Base-by-base conservation (phyloP, 2,329 filamentous ascomycete genomes). In the Arachnomyces sp. region DNA sequence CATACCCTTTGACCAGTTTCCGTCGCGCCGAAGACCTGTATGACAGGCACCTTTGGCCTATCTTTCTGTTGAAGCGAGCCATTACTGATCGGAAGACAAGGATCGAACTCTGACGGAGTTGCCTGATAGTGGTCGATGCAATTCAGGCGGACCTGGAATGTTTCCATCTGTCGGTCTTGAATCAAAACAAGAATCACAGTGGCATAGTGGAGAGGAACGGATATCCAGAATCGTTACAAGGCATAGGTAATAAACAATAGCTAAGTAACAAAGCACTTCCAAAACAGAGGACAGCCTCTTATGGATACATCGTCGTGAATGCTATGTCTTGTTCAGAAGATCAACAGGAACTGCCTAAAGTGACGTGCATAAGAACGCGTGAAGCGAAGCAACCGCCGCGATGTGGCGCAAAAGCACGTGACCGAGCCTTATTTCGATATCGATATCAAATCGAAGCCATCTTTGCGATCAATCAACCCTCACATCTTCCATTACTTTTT, bases 1-100 rank as follows among this genome's bases (percentile, higher is more conserved):
- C 92, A 95, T 12, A 95, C 87, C 58, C 93, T 95, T 65, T 96
- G 89, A 0, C 92, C 92, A 0, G 87, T 92, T 60, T 94, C 87
- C 1, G 90, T 95, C 3, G 88, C 82, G 1, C 92, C 92, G 64
- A 96, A 98, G 8, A 93, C 77, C 49, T 92, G 80, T 44, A 98
- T 80, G 8, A 96, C 78, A 0, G 92, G 90, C 0, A 96, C 80
- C 48, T 80, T 83, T 7, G 85, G 82, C 28, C 78, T 75, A 44
- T 78, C 80, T 46, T 72, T 68, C 44, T 75, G 65, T 53, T 80
- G 74, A 14, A 73, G 77, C 35, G 69, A 71, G 17, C 69, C 75
- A 49, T 78, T 67, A 59, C 78, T 76, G 51, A 78, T 79, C 46
- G 82, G 78, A 49, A 95, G 73, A 46, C 78, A 74, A 47, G 89